Percentiles rank a stretch among this genome's conserved stretches.
These are phyloP conservation scores for Rhizopogon roseolus DNA, from an alignment of 768 basidiomycete species.

Conservation along the genomic window DNA sequence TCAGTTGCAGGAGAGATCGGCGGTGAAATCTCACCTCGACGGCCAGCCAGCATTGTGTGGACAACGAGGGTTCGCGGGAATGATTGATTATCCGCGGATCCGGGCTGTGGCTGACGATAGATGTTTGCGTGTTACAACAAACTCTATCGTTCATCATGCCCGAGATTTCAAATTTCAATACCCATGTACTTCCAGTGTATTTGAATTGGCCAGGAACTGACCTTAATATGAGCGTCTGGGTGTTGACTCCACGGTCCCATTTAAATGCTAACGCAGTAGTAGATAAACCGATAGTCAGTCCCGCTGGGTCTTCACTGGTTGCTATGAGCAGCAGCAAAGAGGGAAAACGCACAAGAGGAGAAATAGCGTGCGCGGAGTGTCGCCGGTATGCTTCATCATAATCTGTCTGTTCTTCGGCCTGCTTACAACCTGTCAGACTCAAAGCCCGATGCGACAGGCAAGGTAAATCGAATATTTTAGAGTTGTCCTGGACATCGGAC, in stretches of 20 bases:
- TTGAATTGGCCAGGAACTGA: neutral
- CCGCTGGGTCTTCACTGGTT: neutral
- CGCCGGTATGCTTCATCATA: slow-evolving; percentile 14
- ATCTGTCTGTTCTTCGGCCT: neutral
- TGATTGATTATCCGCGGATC: no score
- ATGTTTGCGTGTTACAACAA: no score
- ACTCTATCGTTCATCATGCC: no score
- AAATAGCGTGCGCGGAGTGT: slow-evolving; percentile 29
- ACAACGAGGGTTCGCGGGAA: no score
- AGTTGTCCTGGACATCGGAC: slow-evolving; percentile 5
- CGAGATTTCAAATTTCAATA: no score
- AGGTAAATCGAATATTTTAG: slow-evolving; percentile 7
- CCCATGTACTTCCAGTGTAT: neutral
- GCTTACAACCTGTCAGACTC: slow-evolving; percentile 11
- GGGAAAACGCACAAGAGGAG: slow-evolving; percentile 18
- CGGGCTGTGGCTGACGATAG: no score
- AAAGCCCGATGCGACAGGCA: slow-evolving; percentile 23
- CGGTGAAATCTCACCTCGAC: no score
- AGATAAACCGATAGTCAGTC: neutral
- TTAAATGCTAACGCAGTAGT: neutral
- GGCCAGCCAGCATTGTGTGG: no score
- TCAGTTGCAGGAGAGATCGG: no score
- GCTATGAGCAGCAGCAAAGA: slow-evolving; percentile 16
- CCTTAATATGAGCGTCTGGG: neutral
- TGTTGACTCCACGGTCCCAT: slow-evolving; percentile 4